Evolutionary conservation across 176 grass and related monocot species (phyloP), one percentile per base, ranked within the genome.

Genomic region (Melocanna baccifera): DNA sequence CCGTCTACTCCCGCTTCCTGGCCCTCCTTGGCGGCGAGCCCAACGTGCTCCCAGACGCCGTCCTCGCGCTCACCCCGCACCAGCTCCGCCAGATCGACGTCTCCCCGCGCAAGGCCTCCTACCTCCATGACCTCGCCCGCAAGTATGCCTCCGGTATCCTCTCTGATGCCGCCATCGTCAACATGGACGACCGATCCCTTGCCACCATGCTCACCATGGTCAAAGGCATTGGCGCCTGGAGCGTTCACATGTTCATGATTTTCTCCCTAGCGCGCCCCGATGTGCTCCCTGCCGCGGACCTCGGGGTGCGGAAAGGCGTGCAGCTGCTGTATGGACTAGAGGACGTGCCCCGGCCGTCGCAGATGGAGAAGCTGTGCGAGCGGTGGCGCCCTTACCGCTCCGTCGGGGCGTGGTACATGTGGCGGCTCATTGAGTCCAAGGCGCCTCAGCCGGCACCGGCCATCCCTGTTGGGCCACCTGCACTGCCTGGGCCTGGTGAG

Each of bases 211-310:
- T 98, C 12, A 98, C 96, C 81, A 98, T 95, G 96, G 96, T 98
- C 72, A 98, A 92, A 77, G 96, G 96, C 40, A 94, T 99, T 65
- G 96, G 96, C 43, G 84, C 89, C 5, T 99, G 96, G 96, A 96
- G 91, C 26, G 96, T 99, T 62, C 96, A 99, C 74, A 99, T 99
- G 96, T 99, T 99, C 88, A 99, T 99, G 96, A 99, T 99, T 43
- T 99, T 96, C 78, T 94, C 93, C 40, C 89, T 99, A 2, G 91
- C 91, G 15, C 93, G 96, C 65, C 96, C 96, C 22, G 93, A 99
- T 23, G 96, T 99, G 73, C 96, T 99, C 70, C 96, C 96, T 1
- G 73, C 91, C 1, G 93, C 91, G 3, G 96, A 99, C 61, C 90
- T 96, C 14, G 96, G 96, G 3, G 90, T 99, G 13, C 74, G 96